Percentiles rank a stretch among this genome's conserved stretches.
These are phyloP conservation scores for Ceratocystis cacaofunesta DNA, from an alignment of 2,329 filamentous ascomycete genomes.

Conservation along the genomic window DNA sequence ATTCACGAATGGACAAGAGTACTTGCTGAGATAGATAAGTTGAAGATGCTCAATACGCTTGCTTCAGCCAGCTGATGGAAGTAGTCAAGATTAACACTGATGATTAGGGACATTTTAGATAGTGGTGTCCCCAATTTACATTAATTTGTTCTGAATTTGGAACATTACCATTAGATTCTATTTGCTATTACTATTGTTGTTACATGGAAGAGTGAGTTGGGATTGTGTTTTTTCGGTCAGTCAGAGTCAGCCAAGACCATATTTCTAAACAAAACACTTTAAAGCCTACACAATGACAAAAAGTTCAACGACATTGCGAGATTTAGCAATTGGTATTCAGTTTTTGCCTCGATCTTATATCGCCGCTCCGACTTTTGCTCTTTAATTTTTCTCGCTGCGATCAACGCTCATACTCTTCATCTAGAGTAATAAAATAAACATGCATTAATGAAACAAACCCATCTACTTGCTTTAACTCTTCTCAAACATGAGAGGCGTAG, in stretches of 20 bases:
- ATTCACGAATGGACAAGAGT: conserved; percentile 55
- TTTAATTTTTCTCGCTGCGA: not conserved
- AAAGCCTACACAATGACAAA: not conserved
- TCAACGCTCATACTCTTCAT: not conserved
- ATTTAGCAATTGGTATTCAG: conserved; percentile 2
- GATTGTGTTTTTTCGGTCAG: not conserved
- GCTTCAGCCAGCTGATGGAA: not conserved
- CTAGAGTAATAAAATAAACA: not conserved
- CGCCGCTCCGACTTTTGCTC: not conserved
- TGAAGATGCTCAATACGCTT: conserved; percentile 5
- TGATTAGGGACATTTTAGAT: not conserved
- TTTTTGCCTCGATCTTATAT: not conserved
- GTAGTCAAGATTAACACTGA: not conserved
- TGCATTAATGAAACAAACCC: not conserved
- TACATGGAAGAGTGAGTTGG: conserved; percentile 3
- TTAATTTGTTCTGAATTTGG: conserved; percentile 19
- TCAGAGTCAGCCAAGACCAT: not conserved
- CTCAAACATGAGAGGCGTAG: not conserved
- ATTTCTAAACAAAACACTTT: not conserved
- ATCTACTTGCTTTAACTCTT: not conserved
- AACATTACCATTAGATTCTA: conserved; percentile 9
- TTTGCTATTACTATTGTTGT: not conserved
- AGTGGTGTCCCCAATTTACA: not conserved
- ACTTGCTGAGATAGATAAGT: conserved; percentile 46
- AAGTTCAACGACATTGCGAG: not conserved